Conservation (phyloP, 2,329 filamentous ascomycete genomes). For the Curvularia eragrostidis region DNA sequence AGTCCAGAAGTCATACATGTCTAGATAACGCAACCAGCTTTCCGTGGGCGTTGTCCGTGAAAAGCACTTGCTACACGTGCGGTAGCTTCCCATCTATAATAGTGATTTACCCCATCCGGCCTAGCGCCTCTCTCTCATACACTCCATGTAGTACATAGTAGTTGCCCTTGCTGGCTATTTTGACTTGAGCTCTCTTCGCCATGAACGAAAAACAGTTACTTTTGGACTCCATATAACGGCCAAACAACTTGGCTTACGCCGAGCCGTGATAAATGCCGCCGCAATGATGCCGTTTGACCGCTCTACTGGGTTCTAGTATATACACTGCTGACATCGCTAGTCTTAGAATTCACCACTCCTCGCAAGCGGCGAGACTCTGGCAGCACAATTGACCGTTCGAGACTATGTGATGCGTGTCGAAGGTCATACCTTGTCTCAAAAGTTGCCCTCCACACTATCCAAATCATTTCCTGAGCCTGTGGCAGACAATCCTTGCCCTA, state of each 20-base stretch:
- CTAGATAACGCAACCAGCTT: background rate
- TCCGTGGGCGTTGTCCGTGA: background rate
- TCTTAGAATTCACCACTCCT: no score
- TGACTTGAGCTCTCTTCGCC: background rate
- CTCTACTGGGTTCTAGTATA: no score
- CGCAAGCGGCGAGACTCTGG: background rate
- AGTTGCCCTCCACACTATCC: background rate
- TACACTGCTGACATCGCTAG: no score
- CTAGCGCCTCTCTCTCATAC: background rate
- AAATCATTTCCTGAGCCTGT: background rate
- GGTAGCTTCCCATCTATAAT: background rate
- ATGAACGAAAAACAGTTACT: background rate
- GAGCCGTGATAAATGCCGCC: background rate
- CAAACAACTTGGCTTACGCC: background rate
- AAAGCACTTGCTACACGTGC: background rate
- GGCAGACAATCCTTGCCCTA: background rate
- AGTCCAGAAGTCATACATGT: background rate
- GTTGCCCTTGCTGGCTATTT: background rate
- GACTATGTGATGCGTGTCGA: background rate
- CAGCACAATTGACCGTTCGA: background rate
- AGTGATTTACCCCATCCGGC: background rate
- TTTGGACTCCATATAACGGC: background rate
- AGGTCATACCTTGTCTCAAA: background rate
- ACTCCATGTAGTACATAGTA: background rate
- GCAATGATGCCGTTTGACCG: background rate